Base-by-base conservation (phyloP, 331 rosid species). In the Pyrus hybrid region DNA sequence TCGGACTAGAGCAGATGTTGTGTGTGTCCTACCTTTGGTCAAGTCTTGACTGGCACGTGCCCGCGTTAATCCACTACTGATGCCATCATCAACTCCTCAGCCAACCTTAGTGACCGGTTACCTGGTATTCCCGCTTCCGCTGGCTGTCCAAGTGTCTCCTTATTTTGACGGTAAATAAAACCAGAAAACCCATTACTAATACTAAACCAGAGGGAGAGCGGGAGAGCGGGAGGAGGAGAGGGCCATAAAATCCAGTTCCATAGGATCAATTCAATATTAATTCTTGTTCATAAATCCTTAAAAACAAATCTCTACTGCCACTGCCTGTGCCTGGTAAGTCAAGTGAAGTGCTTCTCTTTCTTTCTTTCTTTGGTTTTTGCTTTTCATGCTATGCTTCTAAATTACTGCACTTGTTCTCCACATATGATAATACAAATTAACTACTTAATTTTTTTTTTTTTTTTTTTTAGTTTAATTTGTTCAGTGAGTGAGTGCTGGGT, bases 81-180 rank as follows among this genome's bases (percentile, higher is more conserved):
- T 37, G 43, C 63, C 33, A 4, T 7, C 16, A 43, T 35, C 18
- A 61, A 47, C 68, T 53, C 69, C 71, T 53, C 76, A 57, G 8
- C 21, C 35, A 3, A 78, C 79, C 71, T 63, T 33, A 12, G 37
- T 11, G 41, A 35, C 77, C 80, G 83, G 86, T 80, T 8, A 35
- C 14, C 22, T 11, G 16, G 26, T 35, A 35, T 37, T 37, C 45
- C 45, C n/a, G 63, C 57, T 43, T 32, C 53, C 71, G 6, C 67
- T 37, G 1, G 45, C 4, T 10, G 45, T 37, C 45, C 45, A 3
- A 37, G 45, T 37, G 45, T 20, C 70, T 10, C 45, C 45, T 37
- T 9, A 37, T 10, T 9, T 37, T 37, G 45, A 13, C 13, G 45
- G 45, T 37, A 13, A 37, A 37, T 37, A 37, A 37, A 37, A 13